Conservation (phyloP, 164 flowering plant genomes). For the Cinnamomum micranthum region DNA sequence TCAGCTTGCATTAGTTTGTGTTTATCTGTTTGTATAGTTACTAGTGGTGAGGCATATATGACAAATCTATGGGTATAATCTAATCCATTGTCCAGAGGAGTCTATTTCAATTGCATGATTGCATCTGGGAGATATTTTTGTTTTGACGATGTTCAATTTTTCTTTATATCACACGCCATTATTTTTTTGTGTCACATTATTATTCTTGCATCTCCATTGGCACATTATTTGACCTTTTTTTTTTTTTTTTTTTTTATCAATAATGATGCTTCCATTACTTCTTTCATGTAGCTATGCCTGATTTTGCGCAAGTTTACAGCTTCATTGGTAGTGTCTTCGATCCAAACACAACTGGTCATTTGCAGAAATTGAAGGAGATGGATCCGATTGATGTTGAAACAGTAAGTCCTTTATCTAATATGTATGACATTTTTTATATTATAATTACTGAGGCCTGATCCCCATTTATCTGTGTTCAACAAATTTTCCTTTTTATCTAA, state of each 20-base stretch:
- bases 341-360: slow-evolving; percentile 68
- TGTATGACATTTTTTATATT: background rate
- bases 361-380: slow-evolving; percentile 89
- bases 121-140: too few relatives aligned
- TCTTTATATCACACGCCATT: background rate
- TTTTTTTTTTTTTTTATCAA: slow-evolving; percentile 2
- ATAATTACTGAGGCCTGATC: too few relatives aligned
- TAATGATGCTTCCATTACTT: background rate
- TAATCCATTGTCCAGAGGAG: too few relatives aligned
- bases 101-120: too few relatives aligned
- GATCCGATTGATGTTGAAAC: slow-evolving; percentile 92
- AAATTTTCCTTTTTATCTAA: background rate
- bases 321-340: slow-evolving; percentile 94
- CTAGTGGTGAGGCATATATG: too few relatives aligned
- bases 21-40: too few relatives aligned
- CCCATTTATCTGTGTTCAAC: too few relatives aligned
- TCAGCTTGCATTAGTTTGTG: too few relatives aligned
- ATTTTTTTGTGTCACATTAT: background rate
- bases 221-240: background rate
- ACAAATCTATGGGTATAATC: too few relatives aligned
- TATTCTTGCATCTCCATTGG: background rate
- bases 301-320: slow-evolving; percentile 85
- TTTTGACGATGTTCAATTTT: background rate
- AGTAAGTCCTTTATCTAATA: slow-evolving; percentile 38
- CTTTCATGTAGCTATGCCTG: slow-evolving; percentile 58